Base-by-base conservation (phyloP, 768 basidiomycete species). In the Phaffia australis region DNA sequence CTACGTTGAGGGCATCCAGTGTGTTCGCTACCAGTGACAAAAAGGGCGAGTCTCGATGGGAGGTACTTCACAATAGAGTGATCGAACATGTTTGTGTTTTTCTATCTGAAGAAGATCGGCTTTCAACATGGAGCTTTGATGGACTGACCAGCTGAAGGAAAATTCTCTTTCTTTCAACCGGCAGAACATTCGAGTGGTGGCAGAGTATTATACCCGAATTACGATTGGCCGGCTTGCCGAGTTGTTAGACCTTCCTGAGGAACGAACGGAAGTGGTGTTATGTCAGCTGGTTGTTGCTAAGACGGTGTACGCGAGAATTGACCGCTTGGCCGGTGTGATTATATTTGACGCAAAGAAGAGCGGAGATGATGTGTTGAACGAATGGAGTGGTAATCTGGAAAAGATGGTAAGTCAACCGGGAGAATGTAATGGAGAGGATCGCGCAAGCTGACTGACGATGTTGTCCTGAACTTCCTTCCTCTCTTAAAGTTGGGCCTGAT, bases 381-480 rank as follows among this genome's bases (percentile, higher is more conserved):
- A 90, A 69, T 99, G 95, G 94, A 93, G 90, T 77, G 88, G 85
- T 25, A 93, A 98, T 73, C 90, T 99, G 83, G 88, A 87, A 73
- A 91, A 87, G 78, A 78, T 99, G 73, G 80, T 99, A 54, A 29
- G 29, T 54, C 23, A 29, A 54, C n/a, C 52, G 52, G 68, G 66
- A 29, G 35, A 11, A 11, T 11, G 11, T 4, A 11, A 42, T 42
- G 35, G 11, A 11, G 35, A 11, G 35, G 11, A 42, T 11, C 11
- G 35, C 11, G 35, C 6, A 11, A 42, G 35, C 4, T 42, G 35
- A 42, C 35, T 42, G 35, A 42, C 35, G 4, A 11, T 42, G 11
- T 42, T 11, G 11, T 42, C 29, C 47, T 59, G n/a, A 27, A 23
- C n/a, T 42, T 19, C 23, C 56, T n/a, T 23, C 50, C n/a, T 54